These are phyloP conservation scores for Letharia columbiana DNA, from an alignment of 495 filamentous ascomycete species.

Conservation along the genomic window DNA sequence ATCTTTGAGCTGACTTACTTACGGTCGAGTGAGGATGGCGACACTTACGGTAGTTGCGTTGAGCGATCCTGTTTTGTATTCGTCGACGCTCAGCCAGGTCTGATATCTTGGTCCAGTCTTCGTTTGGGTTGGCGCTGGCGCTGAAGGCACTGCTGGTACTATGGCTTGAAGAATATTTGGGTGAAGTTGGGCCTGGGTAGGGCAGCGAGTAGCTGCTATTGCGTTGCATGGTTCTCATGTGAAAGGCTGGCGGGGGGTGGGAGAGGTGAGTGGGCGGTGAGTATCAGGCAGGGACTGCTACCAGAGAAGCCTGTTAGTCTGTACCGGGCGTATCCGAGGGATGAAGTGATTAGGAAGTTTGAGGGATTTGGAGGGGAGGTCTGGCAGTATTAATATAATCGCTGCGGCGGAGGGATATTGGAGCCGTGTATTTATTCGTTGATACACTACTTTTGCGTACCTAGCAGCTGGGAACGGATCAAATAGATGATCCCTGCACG, in stretches of 20 bases:
- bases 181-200: conserved; percentile 29
- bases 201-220: conserved; percentile 20
- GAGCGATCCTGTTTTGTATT: conserved; percentile 96
- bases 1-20: conserved; percentile 6
- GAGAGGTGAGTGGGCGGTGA: not conserved
- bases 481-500: conserved; percentile 19
- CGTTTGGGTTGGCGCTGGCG: conserved; percentile 89
- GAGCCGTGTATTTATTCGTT: conserved; percentile 20
- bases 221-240: conserved; percentile 24
- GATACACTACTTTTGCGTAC: conserved; percentile 7
- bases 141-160: conserved; percentile 94
- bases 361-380: conserved; percentile 14
- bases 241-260: conserved; percentile 1
- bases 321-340: conserved; percentile 13
- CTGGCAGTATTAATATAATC: conserved; percentile 22
- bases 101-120: conserved; percentile 99
- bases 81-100: conserved; percentile 87
- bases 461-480: conserved; percentile 18
- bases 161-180: conserved; percentile 58
- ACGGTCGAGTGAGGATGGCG: conserved; percentile 8
- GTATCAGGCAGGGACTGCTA: not conserved
- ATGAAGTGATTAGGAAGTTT: not conserved
- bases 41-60: conserved; percentile 93
- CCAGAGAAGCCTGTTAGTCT: conserved; percentile 1
- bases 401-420: conserved; percentile 23